These are phyloP conservation scores for Spathaspora hagerdaliae DNA, from an alignment of 805 yeast genomes.

Conservation along the genomic window DNA sequence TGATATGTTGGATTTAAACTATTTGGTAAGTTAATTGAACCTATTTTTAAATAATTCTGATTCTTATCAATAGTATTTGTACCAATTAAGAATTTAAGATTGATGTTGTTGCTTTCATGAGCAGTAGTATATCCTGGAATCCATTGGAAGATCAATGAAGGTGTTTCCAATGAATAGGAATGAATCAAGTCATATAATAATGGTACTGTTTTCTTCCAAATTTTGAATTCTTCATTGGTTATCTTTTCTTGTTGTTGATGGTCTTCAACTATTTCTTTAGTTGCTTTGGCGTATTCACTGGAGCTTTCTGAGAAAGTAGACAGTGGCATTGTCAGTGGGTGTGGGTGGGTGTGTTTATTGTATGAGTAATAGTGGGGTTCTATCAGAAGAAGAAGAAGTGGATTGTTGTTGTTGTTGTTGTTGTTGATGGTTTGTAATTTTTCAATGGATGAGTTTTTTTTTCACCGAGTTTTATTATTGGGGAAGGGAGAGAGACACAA, in stretches of 20 bases:
- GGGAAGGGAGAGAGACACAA: not conserved
- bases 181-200: conserved; percentile 69
- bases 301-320: not conserved
- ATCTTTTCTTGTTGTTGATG: conserved; percentile 59
- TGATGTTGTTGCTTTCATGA: conserved; percentile 9
- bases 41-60: conserved; percentile 44
- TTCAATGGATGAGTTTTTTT: not conserved
- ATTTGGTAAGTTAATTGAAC: conserved; percentile 45
- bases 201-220: conserved; percentile 85
- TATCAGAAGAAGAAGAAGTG: not conserved
- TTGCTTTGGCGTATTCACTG: conserved; percentile 23
- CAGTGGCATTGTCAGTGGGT: conserved; percentile 6
- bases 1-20: conserved; percentile 40
- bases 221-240: conserved; percentile 67
- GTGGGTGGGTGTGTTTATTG: not conserved
- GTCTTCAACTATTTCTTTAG: conserved; percentile 34
- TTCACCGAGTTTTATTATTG: not conserved
- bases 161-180: conserved; percentile 65
- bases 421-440: not conserved
- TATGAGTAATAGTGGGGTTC: not conserved
- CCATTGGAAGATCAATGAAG: conserved; percentile 69
- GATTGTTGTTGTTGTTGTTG: not conserved
- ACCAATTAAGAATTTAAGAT: conserved; percentile 42
- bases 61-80: conserved; percentile 43
- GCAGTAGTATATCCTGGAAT: conserved; percentile 43